Evolutionary conservation across 2,329 filamentous ascomycete genomes (phyloP), one percentile per base, ranked within the genome.

Genomic region (Fusarium stilboides): DNA sequence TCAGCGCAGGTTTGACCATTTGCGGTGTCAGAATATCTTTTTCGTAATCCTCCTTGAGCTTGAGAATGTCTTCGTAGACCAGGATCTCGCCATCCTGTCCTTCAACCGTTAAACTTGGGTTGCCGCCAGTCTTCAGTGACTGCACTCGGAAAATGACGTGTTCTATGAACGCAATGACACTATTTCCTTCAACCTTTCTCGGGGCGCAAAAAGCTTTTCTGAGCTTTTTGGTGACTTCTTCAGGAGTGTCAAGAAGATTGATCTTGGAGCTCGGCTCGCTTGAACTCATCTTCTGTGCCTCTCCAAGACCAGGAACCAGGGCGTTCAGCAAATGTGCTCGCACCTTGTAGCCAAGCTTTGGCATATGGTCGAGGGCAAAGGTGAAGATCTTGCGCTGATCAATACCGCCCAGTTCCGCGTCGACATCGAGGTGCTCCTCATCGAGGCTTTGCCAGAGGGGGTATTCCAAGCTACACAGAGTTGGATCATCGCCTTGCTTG

Each of bases 271-370:
- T 49, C 1, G 33, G 57, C 0, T 57, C 37, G 15, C 49, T 63
- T 2, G 50, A 63, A 19, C 49, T 62, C 37, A 63, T 62, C 20
- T 63, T 62, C n/a, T 57, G 20, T 1, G 43, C 20, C 3, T 45
- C 31, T 2, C 49, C 50, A 1, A 63, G 43, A 10, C 57, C 57
- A 0, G 49, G 57, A 0, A 57, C 33, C 4, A 63, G 42, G 8
- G 31, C 1, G 8, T 63, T 63, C 49, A 63, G 56, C 1, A 62
- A 13, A 3, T 63, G n/a, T 1, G 57, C 49, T 2, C 57, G 24
- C 1, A 40, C 24, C 22, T 9, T 62, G 20, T 40, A 63, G 0
- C 37, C 37, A 3, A 57, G 6, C 6, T 44, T 45, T 4, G 39
- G 49, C 10, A 63, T 31, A 4, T 44, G 20, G 0, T 63, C 58